phyloP scores from a whole-genome alignment of 805 yeast species.

The Kodamaea sagamina region DNA sequence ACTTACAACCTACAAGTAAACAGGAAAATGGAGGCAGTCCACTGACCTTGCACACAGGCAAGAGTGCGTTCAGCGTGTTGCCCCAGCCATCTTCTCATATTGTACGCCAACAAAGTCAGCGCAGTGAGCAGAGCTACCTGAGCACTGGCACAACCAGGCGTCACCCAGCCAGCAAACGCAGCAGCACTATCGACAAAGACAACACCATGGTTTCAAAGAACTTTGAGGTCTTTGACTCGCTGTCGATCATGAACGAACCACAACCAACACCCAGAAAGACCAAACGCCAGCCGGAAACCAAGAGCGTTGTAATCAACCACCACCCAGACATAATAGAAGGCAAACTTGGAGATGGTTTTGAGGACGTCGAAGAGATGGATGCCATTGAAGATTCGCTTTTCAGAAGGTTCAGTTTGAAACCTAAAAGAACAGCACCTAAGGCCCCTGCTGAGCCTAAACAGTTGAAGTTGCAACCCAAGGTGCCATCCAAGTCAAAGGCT shows the following conservation, averaged over 20 bases:
- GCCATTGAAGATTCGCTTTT: conserved; percentile 16
- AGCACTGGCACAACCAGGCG: neutral
- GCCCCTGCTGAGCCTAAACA: conserved; percentile 25
- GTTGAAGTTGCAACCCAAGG: neutral
- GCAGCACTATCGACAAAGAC: neutral
- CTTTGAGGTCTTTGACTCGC: conserved; percentile 25
- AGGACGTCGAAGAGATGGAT: conserved; percentile 11
- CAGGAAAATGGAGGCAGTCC: neutral
- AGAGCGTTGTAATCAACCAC: conserved; percentile 6
- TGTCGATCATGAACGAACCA: conserved; percentile 22
- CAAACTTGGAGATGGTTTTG: conserved; percentile 8
- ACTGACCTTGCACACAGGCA: neutral
- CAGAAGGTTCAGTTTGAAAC: conserved; percentile 35
- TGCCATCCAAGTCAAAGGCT: neutral
- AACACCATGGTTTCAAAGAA: conserved; percentile 16
- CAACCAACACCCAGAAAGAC: neutral
- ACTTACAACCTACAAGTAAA: conserved; percentile 7
- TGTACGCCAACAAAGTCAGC: conserved; percentile 3
- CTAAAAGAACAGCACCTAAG: conserved; percentile 42
- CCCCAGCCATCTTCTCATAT: conserved; percentile 5
- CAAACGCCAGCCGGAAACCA: conserved; percentile 1
- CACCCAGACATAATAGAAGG: conserved; percentile 1
- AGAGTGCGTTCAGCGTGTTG: neutral
- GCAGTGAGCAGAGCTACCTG: conserved; percentile 3
- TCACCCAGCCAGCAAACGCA: neutral